These are phyloP conservation scores for Aspergillus costaricaensis DNA, from an alignment of 2,329 filamentous ascomycete species.

Conservation along the genomic window DNA sequence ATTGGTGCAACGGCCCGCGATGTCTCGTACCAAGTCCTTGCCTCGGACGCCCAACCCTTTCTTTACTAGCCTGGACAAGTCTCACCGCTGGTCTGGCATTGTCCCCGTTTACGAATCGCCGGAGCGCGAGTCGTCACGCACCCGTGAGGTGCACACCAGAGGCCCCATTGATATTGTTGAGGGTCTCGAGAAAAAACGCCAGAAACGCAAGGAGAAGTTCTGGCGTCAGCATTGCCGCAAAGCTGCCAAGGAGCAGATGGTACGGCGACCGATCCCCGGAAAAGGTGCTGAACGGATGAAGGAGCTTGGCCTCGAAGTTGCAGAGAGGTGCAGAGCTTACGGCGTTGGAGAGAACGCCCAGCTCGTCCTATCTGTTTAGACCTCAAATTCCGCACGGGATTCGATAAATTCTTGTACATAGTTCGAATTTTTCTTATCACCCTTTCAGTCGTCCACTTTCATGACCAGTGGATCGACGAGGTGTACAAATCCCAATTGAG, in stretches of 20 bases:
- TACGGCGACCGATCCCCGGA: conserved; percentile 70
- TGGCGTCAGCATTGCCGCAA: conserved; percentile 87
- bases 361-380: conserved; percentile 72
- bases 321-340: conserved; percentile 75
- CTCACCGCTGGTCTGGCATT: conserved; percentile 35
- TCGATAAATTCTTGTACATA: conserved; percentile 32
- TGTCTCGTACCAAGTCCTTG: conserved; percentile 81
- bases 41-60: conserved; percentile 76
- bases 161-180: conserved; percentile 98
- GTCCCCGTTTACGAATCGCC: conserved; percentile 39
- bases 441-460: conserved; percentile 19
- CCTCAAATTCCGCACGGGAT: conserved; percentile 20
- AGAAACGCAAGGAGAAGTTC: conserved; percentile 89
- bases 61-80: conserved; percentile 43
- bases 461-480: conserved; percentile 11
- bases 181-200: conserved; percentile 89
- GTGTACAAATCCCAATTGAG: conserved; percentile 29
- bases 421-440: conserved; percentile 18
- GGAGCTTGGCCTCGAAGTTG: conserved; percentile 85
- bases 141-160: conserved; percentile 67
- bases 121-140: conserved; percentile 37
- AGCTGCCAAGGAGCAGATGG: conserved; percentile 66
- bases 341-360: conserved; percentile 51
- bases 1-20: conserved; percentile 63
- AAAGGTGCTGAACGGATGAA: conserved; percentile 92